Percentiles rank a stretch among this genome's conserved stretches.
Evolutionary conservation across 78 protist species (phyloP).

Genomic region (Creolimax fragrantissima): DNA sequence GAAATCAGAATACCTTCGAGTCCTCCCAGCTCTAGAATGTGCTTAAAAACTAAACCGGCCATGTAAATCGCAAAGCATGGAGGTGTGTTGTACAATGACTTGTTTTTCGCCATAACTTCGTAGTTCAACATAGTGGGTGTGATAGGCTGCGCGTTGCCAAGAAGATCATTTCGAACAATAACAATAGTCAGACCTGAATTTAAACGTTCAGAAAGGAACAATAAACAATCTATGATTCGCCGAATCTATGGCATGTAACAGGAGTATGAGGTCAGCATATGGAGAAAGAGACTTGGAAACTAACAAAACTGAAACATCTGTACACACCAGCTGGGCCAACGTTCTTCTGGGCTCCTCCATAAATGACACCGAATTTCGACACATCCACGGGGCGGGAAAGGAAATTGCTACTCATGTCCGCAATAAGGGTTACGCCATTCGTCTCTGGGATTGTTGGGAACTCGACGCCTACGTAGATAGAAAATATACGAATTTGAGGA

Average conservation of each 20-base stretch:
- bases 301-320: no score
- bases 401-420: conserved; percentile 88
- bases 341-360: conserved; percentile 95
- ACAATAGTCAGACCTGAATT: conserved; percentile 67
- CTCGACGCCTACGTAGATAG: conserved; percentile 32
- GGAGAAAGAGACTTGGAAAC: no score
- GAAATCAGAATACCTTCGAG: conserved; percentile 44
- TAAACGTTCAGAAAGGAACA: no score
- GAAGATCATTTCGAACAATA: conserved; percentile 60
- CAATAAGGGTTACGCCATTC: conserved; percentile 58
- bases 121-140: conserved; percentile 40
- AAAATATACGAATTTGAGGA: not conserved
- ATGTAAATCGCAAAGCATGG: conserved; percentile 67
- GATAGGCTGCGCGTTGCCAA: conserved; percentile 31
- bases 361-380: conserved; percentile 80
- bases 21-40: conserved; percentile 74
- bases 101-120: conserved; percentile 33
- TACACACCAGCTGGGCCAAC: conserved; percentile 79
- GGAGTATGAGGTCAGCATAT: no score
- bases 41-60: conserved; percentile 69
- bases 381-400: conserved; percentile 78
- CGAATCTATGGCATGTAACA: no score
- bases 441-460: conserved; percentile 48
- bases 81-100: conserved; percentile 60
- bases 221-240: no score